Base-by-base conservation (phyloP, 306 rosid species). In the Argentina anserina region DNA sequence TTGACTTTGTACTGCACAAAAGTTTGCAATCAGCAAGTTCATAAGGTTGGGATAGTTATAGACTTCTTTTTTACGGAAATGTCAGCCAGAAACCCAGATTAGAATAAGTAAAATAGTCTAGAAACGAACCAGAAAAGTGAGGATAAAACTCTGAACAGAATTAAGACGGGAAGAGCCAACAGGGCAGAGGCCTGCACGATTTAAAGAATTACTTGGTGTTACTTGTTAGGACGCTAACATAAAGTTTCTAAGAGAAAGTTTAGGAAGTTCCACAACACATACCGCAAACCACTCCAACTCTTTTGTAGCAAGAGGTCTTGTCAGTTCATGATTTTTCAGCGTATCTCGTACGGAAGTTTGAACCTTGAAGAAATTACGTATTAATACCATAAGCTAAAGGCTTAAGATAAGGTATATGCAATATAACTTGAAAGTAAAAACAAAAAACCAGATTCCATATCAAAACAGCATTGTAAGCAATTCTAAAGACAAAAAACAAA, bases 261-360 rank as follows among this genome's bases (percentile, higher is more conserved):
- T n/a, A 39, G 52, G 29, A 73, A 56, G 52, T 12, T 15, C 37
- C 26, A 76, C 37, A 78, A 74, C 43, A 65, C 93, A 65, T 85
- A 95, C 99, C 87, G 81, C 97, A 90, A 95, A 95, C 99, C 97
- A 91, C 79, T 81, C 99, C 80, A 90, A 86, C 83, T 95, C 99
- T 80, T 84, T 88, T 18, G 93, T 91, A 37, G 99, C 96, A 77
- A 95, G 93, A 68, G 92, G 81, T 67, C 81, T 87, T 20, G 90
- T 91, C 71, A 95, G 82, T 70, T 95, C 99, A 37, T 95, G 90
- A 78, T 78, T 86, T 66, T 88, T 70, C 72, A 95, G 88, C 7
- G 72, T 83, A 78, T 90, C 96, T 65, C 64, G 84, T 58, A 95
- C 97, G 17, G 78, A 40, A 46, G 76, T 86, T 90, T 90, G 97